Conservation (phyloP, 306 rosid genomes). For the Trichosanthes cucumerina region DNA sequence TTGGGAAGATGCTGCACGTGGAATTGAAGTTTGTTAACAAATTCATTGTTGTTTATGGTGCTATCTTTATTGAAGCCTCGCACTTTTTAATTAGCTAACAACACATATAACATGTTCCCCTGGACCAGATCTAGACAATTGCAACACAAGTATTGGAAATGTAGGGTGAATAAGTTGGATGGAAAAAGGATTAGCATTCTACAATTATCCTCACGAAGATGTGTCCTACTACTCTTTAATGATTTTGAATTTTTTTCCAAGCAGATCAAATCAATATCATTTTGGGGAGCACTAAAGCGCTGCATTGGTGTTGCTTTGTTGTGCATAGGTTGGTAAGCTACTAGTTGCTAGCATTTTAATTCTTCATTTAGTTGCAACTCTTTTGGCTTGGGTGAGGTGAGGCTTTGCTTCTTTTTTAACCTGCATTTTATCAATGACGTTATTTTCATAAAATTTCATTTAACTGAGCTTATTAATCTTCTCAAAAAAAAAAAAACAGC, state of each 20-base stretch:
- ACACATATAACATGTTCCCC: neutral
- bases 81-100: neutral
- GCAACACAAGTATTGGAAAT: neutral
- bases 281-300: slow-evolving; percentile 53
- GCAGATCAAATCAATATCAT: slow-evolving; percentile 65
- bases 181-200: neutral
- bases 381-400: neutral
- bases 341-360: neutral
- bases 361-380: neutral
- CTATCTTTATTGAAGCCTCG: neutral
- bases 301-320: slow-evolving; percentile 52
- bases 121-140: neutral
- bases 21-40: neutral
- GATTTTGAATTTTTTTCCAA: slow-evolving; percentile 15
- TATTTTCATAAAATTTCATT: neutral
- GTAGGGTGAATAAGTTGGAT: neutral
- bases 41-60: neutral
- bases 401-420: neutral
- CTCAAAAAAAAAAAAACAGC: neutral
- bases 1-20: neutral
- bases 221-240: neutral
- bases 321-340: slow-evolving; percentile 55
- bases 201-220: neutral
- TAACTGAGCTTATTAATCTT: neutral
- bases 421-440: neutral